These are phyloP conservation scores for Ustulina deusta DNA, from an alignment of 2,329 filamentous ascomycete genomes.

Conservation along the genomic window DNA sequence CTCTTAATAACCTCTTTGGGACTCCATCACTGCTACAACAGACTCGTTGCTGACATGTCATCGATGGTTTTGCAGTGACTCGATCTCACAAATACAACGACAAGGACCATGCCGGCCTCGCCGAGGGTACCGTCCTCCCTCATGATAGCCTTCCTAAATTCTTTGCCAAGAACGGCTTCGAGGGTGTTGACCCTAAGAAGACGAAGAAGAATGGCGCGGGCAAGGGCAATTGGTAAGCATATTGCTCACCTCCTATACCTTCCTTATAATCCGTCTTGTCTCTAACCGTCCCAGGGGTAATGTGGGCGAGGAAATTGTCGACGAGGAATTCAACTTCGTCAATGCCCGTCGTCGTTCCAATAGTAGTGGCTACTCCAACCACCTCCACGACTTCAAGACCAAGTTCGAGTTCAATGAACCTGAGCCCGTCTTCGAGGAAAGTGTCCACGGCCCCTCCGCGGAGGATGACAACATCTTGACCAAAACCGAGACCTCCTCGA, in stretches of 20 bases:
- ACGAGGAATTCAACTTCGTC: slow-evolving; percentile 84
- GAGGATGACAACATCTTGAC: slow-evolving; percentile 69
- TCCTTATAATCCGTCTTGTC: neutral
- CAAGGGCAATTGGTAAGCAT: slow-evolving; percentile 89
- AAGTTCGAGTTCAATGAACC: slow-evolving; percentile 94
- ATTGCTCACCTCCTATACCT: neutral
- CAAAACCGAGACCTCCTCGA: slow-evolving; percentile 71
- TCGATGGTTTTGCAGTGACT: slow-evolving; percentile 75
- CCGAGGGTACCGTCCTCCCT: slow-evolving; percentile 76
- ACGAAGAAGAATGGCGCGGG: slow-evolving; percentile 96
- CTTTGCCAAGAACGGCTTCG: slow-evolving; percentile 88
- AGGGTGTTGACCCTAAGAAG: slow-evolving; percentile 87
- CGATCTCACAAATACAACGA: slow-evolving; percentile 97
- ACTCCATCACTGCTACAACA: neutral
- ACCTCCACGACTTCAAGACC: slow-evolving; percentile 86
- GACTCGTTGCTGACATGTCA: slow-evolving; percentile 24
- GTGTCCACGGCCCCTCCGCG: slow-evolving; percentile 74
- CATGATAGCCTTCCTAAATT: slow-evolving; percentile 87
- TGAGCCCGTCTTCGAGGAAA: slow-evolving; percentile 93
- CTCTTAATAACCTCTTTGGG: neutral
- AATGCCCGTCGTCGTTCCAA: slow-evolving; percentile 94
- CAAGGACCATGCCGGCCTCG: slow-evolving; percentile 85
- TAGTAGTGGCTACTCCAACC: slow-evolving; percentile 79
- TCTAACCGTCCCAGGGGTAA: slow-evolving; percentile 73
- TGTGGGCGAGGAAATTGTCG: slow-evolving; percentile 84